Evolutionary conservation across 306 rosid genomes (phyloP).

Genomic region (Vigna mungo): DNA sequence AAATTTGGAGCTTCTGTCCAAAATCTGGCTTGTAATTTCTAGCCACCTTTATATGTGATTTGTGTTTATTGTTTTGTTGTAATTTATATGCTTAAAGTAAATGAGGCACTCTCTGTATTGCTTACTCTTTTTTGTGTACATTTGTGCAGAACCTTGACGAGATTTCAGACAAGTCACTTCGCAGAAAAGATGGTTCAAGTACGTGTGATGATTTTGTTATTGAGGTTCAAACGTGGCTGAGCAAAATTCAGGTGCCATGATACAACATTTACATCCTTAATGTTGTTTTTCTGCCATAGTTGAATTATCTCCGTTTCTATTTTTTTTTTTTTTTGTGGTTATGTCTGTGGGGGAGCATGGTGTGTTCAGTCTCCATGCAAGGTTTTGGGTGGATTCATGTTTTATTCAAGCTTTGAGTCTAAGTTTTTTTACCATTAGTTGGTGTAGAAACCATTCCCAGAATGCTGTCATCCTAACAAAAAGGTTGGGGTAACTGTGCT

Average conservation of each 20-base stretch:
- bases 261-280: constrained; percentile 34
- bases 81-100: constrained; percentile 18
- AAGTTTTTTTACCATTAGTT: background rate
- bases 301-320: constrained; percentile 16
- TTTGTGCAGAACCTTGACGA: constrained; percentile 89
- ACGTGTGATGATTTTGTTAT: constrained; percentile 89
- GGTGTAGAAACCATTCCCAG: background rate
- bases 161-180: constrained; percentile 80
- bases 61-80: constrained; percentile 9
- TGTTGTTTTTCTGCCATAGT: background rate
- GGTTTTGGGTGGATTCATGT: background rate
- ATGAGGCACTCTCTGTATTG: background rate
- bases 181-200: constrained; percentile 69
- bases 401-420: background rate
- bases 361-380: constrained; percentile 4
- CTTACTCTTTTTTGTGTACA: constrained; percentile 26
- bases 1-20: background rate
- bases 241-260: constrained; percentile 78
- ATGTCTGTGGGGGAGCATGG: background rate
- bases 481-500: background rate
- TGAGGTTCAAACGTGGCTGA: constrained; percentile 84
- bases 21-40: constrained; percentile 14
- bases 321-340: background rate
- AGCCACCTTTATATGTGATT: constrained; percentile 12
- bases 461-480: background rate